These are phyloP conservation scores for Sporothrix pseudoabietina DNA, from an alignment of 2,329 filamentous ascomycete genomes.

Conservation along the genomic window DNA sequence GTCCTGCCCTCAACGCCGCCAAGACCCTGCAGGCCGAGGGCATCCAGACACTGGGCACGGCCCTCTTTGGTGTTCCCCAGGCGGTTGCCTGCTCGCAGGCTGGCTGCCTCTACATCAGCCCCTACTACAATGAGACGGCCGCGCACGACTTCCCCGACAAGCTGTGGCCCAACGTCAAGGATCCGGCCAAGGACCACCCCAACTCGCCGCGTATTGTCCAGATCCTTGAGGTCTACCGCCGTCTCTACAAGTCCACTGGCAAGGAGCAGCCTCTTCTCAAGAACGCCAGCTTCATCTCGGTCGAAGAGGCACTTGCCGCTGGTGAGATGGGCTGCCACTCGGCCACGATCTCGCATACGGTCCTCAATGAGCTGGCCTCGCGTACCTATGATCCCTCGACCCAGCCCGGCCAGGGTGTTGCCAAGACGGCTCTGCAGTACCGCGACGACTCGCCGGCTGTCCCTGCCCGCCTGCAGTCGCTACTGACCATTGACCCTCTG, in stretches of 20 bases:
- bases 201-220: conserved; percentile 52
- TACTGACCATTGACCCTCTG: conserved; percentile 47
- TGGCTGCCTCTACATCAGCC: conserved; percentile 52
- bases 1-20: conserved; percentile 50
- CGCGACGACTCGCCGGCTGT: conserved; percentile 38
- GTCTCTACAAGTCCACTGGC: conserved; percentile 50
- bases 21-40: conserved; percentile 48
- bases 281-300: conserved; percentile 50
- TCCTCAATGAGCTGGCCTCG: conserved; percentile 44
- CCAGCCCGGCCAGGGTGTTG: conserved; percentile 39
- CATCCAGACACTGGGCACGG: conserved; percentile 50
- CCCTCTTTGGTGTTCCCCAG: conserved; percentile 51
- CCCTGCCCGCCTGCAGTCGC: conserved; percentile 43
- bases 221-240: conserved; percentile 52
- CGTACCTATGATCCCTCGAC: conserved; percentile 39
- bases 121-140: conserved; percentile 52
- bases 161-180: conserved; percentile 52
- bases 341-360: conserved; percentile 47
- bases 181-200: conserved; percentile 52
- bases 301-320: conserved; percentile 50
- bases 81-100: conserved; percentile 55
- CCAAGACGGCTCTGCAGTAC: conserved; percentile 48
- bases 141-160: conserved; percentile 47
- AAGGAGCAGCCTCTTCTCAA: conserved; percentile 53
- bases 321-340: conserved; percentile 52